Evolutionary conservation across 2,329 filamentous ascomycete genomes (phyloP).

Genomic region (Tolypocladium sp.): DNA sequence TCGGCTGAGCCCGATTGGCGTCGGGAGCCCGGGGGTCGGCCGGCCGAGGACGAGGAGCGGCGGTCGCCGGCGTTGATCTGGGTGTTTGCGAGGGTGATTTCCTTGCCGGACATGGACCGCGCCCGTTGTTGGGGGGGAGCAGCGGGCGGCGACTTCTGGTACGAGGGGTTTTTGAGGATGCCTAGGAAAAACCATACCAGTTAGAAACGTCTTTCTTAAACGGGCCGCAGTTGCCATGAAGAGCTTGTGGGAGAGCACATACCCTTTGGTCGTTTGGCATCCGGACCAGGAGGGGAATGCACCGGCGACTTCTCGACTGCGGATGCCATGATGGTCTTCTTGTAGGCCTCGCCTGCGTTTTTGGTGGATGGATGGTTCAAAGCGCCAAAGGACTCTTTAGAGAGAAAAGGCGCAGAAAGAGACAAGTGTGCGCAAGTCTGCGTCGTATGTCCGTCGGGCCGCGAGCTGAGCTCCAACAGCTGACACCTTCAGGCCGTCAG

Average conservation of each 20-base stretch:
- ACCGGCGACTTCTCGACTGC: constrained; percentile 25
- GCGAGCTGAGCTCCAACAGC: not conserved
- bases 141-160: constrained; percentile 48
- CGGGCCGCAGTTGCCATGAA: not conserved
- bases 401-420: not conserved
- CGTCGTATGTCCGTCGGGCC: not conserved
- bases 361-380: not conserved
- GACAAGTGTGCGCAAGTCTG: not conserved
- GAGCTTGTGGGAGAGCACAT: constrained; percentile 4
- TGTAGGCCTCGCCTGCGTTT: not conserved
- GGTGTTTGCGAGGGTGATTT: constrained; percentile 89
- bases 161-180: constrained; percentile 82
- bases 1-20: constrained; percentile 53
- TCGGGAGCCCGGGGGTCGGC: constrained; percentile 55
- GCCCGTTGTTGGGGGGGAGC: constrained; percentile 30
- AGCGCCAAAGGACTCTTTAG: no score
- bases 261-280: constrained; percentile 38
- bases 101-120: constrained; percentile 57
- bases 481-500: not conserved
- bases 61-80: constrained; percentile 86
- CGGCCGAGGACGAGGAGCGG: constrained; percentile 69
- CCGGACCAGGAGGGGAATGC: constrained; percentile 31
- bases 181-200: constrained; percentile 38
- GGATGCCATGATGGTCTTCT: constrained; percentile 25
- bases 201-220: not conserved